Conservation (phyloP, 805 yeast species). For the Candida railenensis region DNA sequence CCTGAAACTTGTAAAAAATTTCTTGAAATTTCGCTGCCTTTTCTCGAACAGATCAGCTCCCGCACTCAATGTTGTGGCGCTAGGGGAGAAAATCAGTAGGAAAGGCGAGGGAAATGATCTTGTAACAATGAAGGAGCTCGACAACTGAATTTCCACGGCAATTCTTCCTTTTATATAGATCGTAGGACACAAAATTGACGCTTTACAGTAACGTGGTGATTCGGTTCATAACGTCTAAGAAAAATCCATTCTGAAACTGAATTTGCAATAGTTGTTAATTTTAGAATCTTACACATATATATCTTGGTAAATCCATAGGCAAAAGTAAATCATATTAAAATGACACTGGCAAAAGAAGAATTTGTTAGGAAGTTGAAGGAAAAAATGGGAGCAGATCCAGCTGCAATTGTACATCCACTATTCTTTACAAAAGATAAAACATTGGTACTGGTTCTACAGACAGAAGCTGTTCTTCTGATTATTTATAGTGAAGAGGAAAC, state of each 20-base stretch:
- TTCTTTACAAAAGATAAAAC: neutral
- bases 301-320: too few relatives aligned
- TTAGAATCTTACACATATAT: too few relatives aligned
- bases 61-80: neutral
- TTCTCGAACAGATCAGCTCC: neutral
- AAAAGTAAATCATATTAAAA: too few relatives aligned
- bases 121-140: too few relatives aligned
- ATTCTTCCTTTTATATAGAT: too few relatives aligned
- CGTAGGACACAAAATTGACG: too few relatives aligned
- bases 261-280: too few relatives aligned
- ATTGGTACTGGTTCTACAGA: constrained; percentile 5
- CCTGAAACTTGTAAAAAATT: neutral
- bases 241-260: too few relatives aligned
- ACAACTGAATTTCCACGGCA: too few relatives aligned
- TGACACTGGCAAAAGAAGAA: neutral
- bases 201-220: too few relatives aligned
- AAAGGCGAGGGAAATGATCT: too few relatives aligned
- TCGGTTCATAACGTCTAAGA: too few relatives aligned
- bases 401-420: constrained; percentile 3
- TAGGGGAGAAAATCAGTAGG: neutral
- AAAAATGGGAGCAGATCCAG: constrained; percentile 2
- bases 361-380: neutral
- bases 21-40: neutral
- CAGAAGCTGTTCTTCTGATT: constrained; percentile 1
- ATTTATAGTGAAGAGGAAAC: constrained; percentile 1